These are phyloP conservation scores for Cichorium intybus DNA, from an alignment of 140 eudicot genomes.

Conservation along the genomic window DNA sequence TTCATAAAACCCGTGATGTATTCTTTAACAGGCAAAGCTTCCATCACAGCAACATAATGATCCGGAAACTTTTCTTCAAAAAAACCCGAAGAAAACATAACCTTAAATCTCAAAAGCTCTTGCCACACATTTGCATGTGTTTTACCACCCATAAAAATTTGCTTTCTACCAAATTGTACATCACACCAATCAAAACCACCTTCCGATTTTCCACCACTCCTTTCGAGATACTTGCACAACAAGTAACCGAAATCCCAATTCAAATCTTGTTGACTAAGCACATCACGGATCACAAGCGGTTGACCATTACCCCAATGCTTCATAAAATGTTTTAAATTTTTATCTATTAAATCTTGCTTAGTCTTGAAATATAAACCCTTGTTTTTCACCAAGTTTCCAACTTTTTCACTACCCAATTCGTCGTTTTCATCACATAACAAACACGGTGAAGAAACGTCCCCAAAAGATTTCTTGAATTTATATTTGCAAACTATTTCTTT, in stretches of 20 bases:
- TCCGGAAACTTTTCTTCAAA: conserved; percentile 51
- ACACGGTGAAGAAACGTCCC: conserved; percentile 34
- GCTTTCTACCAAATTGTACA: conserved; percentile 40
- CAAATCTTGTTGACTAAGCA: conserved; percentile 36
- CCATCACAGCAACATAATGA: conserved; percentile 41
- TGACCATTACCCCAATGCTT: conserved; percentile 75
- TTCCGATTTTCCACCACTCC: conserved; percentile 21
- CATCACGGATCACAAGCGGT: conserved; percentile 51
- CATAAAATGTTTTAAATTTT: conserved; percentile 61
- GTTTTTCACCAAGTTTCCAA: neutral
- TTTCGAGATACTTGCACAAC: conserved; percentile 57
- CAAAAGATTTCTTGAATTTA: conserved; percentile 29
- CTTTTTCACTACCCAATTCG: conserved; percentile 16
- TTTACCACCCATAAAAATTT: conserved; percentile 43
- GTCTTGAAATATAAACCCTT: conserved; percentile 47
- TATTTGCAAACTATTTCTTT: conserved; percentile 30
- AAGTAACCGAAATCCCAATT: conserved; percentile 67
- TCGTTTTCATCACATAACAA: conserved; percentile 37
- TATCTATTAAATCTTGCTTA: conserved; percentile 34
- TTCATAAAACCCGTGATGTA: conserved; percentile 62
- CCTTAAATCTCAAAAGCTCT: conserved; percentile 47
- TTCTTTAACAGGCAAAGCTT: conserved; percentile 56
- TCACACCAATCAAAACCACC: conserved; percentile 61
- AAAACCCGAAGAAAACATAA: conserved; percentile 48
- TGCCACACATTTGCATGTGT: conserved; percentile 43